phyloP scores from a whole-genome alignment of 352 stramenopile genomes.

The Phytophthora pinifolia region DNA sequence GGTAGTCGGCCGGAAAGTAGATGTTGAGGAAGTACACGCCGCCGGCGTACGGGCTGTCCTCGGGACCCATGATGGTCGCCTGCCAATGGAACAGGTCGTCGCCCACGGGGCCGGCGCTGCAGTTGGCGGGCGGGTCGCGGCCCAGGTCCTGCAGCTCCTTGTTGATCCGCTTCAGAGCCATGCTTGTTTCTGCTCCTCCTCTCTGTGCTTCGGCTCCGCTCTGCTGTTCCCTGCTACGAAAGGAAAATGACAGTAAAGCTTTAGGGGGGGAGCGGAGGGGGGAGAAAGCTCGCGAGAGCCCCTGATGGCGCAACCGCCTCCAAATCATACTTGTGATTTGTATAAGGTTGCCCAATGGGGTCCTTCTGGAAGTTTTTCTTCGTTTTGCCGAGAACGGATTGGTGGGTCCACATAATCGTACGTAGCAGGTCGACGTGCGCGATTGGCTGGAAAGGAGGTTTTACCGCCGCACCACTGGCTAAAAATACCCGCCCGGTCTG shows the following conservation, averaged over 20 bases:
- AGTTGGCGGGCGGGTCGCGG: conserved; percentile 97
- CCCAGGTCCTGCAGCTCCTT: conserved; percentile 95
- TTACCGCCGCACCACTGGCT: background rate
- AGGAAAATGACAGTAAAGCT: conserved; percentile 37
- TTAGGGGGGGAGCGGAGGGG: conserved; percentile 5
- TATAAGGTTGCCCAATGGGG: conserved; percentile 26
- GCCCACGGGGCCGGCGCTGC: conserved; percentile 96
- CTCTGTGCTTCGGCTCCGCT: conserved; percentile 24
- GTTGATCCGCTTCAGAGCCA: conserved; percentile 95
- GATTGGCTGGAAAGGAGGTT: conserved; percentile 22
- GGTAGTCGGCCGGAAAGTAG: conserved; percentile 99
- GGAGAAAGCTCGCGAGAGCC: conserved; percentile 24
- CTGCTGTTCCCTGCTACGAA: conserved; percentile 43
- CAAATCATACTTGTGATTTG: conserved; percentile 1
- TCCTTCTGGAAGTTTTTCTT: conserved; percentile 48
- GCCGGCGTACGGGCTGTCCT: conserved; percentile 97
- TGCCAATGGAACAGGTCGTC: conserved; percentile 99
- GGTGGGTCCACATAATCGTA: conserved; percentile 25
- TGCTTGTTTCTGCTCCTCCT: conserved; percentile 28
- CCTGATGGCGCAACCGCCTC: conserved; percentile 13
- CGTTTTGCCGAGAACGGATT: conserved; percentile 19
- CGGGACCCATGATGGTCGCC: conserved; percentile 97
- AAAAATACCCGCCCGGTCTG: background rate
- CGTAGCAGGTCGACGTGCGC: conserved; percentile 6
- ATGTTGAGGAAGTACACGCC: conserved; percentile 99